Base-by-base conservation (phyloP, 768 basidiomycete genomes). In the Kockovaella imperatae region DNA sequence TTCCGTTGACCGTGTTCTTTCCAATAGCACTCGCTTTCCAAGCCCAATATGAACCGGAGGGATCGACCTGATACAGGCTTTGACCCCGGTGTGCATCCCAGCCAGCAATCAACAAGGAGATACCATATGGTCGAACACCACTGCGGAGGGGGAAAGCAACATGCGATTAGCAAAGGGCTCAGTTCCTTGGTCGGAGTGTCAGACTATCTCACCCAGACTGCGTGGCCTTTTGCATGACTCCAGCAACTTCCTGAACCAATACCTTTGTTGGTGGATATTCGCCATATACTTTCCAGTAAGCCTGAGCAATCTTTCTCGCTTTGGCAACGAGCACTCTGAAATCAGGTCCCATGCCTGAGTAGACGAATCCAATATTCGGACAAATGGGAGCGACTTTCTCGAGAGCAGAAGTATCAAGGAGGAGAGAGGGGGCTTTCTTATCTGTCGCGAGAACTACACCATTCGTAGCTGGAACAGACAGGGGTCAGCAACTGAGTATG, bases 21-120 rank as follows among this genome's bases (percentile, higher is more conserved):
- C 95, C 95, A 61, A 97, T 99, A 10, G 95, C 95, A 68, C 89
- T 93, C 6, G 95, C 95, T 71, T 99, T 99, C 95, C 95, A 99
- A 25, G 95, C 93, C 95, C 95, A 99, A 75, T 87, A 99, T 26
- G 88, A 89, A 46, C 95, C 95, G 30, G 90, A 95, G 32, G 95
- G 95, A 75, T 99, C 95, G 35, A 99, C 91, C 72, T 99, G 95
- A 74, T 95, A 97, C 57, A 99, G 77, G n/a, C 83, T 84, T 55
- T 90, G 88, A 20, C 95, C 95, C n/a, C 88, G 83, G 68, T 84
- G 83, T 61, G 77, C 77, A 70, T 99, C 95, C 84, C 86, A 99
- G 36, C 95, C 95, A 17, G 93, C 93, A 30, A 99, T 90, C 42
- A 99, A 78, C 48, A 99, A 76, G 35, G 91, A 96, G 47, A 99